Evolutionary conservation across 148 eudicot species (phyloP).

Genomic region (Pouteria glomerata): DNA sequence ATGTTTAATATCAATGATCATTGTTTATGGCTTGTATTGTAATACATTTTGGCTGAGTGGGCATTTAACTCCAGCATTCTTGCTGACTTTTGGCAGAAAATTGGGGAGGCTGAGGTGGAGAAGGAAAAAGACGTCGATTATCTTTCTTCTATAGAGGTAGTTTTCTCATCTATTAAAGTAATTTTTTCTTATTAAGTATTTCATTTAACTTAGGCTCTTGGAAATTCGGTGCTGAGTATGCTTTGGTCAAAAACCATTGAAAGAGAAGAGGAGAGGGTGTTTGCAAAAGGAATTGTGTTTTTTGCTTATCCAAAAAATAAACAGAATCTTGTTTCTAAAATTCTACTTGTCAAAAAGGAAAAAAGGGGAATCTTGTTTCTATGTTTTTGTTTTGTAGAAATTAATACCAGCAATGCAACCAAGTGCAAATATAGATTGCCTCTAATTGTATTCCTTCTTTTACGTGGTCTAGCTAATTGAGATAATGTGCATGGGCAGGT

Average conservation of each 20-base stretch:
- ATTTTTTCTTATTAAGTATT: background rate
- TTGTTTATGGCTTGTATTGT: background rate
- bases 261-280: background rate
- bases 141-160: constrained; percentile 93
- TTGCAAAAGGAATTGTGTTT: background rate
- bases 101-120: constrained; percentile 59
- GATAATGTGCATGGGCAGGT: constrained; percentile 40
- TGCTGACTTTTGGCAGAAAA: constrained; percentile 54
- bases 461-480: background rate
- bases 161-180: background rate
- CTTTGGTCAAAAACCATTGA: background rate
- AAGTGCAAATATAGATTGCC: background rate
- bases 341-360: too few species aligned
- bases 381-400: background rate
- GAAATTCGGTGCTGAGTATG: background rate
- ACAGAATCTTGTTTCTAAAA: too few species aligned
- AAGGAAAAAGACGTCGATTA: constrained; percentile 87
- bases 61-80: background rate
- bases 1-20: background rate
- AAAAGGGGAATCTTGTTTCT: too few species aligned
- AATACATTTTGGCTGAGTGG: background rate
- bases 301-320: too few species aligned
- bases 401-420: background rate
- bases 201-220: background rate
- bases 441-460: background rate